Evolutionary conservation across 768 basidiomycete genomes (phyloP).

Genomic region (Pulveroboletus sp.): DNA sequence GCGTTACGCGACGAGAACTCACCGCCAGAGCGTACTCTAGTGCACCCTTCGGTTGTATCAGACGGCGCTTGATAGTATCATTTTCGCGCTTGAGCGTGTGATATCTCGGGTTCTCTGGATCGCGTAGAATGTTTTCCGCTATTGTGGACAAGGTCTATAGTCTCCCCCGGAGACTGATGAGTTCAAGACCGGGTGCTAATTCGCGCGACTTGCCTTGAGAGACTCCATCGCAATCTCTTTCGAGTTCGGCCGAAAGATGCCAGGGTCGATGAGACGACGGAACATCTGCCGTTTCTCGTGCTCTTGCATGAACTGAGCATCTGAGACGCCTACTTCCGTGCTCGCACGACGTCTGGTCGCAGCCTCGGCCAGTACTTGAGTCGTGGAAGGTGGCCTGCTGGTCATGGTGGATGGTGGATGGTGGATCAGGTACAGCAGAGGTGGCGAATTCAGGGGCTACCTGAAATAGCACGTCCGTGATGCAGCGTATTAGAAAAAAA

Average conservation of each 20-base stretch:
- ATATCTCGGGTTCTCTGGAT: slow-evolving; percentile 70
- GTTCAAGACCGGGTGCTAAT: neutral
- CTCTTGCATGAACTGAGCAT: slow-evolving; percentile 34
- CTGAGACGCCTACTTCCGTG: neutral
- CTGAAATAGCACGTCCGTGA: neutral
- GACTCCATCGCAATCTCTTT: slow-evolving; percentile 55
- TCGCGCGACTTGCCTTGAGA: slow-evolving; percentile 47
- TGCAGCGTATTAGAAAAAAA: too few species aligned
- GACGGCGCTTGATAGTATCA: slow-evolving; percentile 52
- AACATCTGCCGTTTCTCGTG: slow-evolving; percentile 68
- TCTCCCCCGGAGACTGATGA: neutral
- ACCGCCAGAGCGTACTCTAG: slow-evolving; percentile 76
- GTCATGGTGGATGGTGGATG: slow-evolving; percentile 18
- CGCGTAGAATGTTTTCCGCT: slow-evolving; percentile 66
- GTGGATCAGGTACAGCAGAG: neutral
- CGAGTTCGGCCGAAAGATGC: slow-evolving; percentile 68
- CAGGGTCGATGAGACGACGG: slow-evolving; percentile 73
- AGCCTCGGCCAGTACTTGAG: slow-evolving; percentile 27
- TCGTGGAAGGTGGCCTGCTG: slow-evolving; percentile 5
- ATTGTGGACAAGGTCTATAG: slow-evolving; percentile 55
- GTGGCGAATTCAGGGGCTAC: slow-evolving; percentile 16
- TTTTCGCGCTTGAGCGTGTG: slow-evolving; percentile 77
- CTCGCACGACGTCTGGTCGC: slow-evolving; percentile 22
- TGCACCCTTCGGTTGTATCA: slow-evolving; percentile 66
- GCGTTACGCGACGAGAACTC: neutral